phyloP scores from a whole-genome alignment of 331 rosid genomes.

The Malus hybrid region DNA sequence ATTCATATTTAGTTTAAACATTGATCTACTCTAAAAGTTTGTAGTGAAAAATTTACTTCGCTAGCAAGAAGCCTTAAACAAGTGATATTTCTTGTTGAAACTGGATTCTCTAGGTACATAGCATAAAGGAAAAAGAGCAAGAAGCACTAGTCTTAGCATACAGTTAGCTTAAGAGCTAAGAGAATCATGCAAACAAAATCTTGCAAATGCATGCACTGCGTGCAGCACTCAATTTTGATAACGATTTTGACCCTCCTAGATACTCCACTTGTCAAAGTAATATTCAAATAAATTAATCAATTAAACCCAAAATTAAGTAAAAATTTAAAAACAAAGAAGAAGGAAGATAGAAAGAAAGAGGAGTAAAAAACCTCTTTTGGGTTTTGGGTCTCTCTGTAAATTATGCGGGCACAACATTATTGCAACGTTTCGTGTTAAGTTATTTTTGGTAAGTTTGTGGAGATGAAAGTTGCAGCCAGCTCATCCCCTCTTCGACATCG shows the following conservation, averaged over 20 bases:
- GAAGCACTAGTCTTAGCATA: not conserved
- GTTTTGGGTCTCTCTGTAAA: too few relatives aligned
- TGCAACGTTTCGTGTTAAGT: too few relatives aligned
- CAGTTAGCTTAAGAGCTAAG: conserved; percentile 44
- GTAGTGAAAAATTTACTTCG: too few relatives aligned
- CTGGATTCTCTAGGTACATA: too few relatives aligned
- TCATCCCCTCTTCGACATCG: conserved; percentile 32
- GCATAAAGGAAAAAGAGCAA: too few relatives aligned
- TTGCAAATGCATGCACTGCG: not conserved
- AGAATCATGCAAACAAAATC: conserved; percentile 19
- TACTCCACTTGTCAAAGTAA: not conserved
- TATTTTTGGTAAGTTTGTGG: conserved; percentile 1
- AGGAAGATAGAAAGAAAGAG: not conserved
- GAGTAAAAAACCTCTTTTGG: not conserved
- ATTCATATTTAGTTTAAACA: too few relatives aligned
- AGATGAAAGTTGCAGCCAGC: conserved; percentile 54
- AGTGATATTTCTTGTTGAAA: too few relatives aligned
- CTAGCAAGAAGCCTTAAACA: too few relatives aligned
- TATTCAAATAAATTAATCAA: not conserved
- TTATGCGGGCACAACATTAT: too few relatives aligned
- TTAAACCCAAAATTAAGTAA: not conserved
- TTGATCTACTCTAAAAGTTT: too few relatives aligned
- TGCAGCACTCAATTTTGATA: not conserved
- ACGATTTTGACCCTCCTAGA: not conserved
- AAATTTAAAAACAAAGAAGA: too few relatives aligned